Evolutionary conservation across 176 grass and related monocot species (phyloP).

Genomic region (Thinopyrum elongatum): DNA sequence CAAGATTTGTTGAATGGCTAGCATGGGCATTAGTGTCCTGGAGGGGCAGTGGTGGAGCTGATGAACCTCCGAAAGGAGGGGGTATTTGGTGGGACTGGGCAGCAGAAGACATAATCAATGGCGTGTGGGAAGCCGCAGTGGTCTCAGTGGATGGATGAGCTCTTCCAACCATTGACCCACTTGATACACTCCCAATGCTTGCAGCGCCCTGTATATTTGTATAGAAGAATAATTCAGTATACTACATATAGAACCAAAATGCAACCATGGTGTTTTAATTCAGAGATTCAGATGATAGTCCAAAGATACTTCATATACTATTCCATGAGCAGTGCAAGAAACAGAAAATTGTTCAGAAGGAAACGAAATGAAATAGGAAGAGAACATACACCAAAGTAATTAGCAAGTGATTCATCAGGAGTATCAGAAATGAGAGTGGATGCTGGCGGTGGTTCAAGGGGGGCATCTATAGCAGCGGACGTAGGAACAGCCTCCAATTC

Average conservation of each 20-base stretch:
- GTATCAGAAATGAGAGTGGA: slow-evolving; percentile 39
- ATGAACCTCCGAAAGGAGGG: slow-evolving; percentile 41
- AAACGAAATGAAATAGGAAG: neutral
- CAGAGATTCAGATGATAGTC: slow-evolving; percentile 1
- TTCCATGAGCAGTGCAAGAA: neutral
- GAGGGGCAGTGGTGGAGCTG: slow-evolving; percentile 49
- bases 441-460: slow-evolving; percentile 58
- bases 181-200: slow-evolving; percentile 51
- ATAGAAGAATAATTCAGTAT: neutral
- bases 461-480: slow-evolving; percentile 66
- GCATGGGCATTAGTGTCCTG: slow-evolving; percentile 29
- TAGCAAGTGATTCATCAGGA: slow-evolving; percentile 59
- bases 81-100: slow-evolving; percentile 36
- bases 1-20: slow-evolving; percentile 52
- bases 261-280: neutral
- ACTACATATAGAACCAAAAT: slow-evolving; percentile 14
- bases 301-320: neutral
- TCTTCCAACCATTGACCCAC: slow-evolving; percentile 37
- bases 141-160: slow-evolving; percentile 25
- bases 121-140: slow-evolving; percentile 37
- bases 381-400: slow-evolving; percentile 60
- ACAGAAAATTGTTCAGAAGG: neutral
- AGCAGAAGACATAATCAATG: slow-evolving; percentile 25
- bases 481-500: slow-evolving; percentile 82
- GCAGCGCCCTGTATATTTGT: slow-evolving; percentile 46